Conservation (phyloP, 345 rosid species). For the Heritiera fomes region DNA sequence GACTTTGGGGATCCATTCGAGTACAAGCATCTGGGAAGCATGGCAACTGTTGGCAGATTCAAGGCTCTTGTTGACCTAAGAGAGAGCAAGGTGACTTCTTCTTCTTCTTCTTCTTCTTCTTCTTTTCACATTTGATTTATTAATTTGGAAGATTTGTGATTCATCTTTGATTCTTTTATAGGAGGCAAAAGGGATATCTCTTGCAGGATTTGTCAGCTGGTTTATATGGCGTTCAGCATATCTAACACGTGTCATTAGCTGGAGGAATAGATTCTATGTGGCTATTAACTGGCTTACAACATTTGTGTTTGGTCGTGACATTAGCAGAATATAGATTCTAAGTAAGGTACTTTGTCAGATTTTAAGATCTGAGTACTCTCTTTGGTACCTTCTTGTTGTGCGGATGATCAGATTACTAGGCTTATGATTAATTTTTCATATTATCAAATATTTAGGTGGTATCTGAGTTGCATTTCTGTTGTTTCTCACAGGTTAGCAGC, state of each 20-base stretch:
- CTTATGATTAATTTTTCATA: not conserved
- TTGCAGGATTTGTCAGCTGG: slow-evolving; percentile 86
- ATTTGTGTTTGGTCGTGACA: slow-evolving; percentile 83
- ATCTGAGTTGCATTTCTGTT: not conserved
- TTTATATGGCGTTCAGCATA: slow-evolving; percentile 98
- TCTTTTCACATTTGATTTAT: slow-evolving; percentile 8
- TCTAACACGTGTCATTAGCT: slow-evolving; percentile 89
- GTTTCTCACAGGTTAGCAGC: not conserved
- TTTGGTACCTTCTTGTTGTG: not conserved
- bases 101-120: too few relatives aligned
- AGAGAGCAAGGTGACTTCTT: slow-evolving; percentile 69
- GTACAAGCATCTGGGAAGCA: slow-evolving; percentile 92
- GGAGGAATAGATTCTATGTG: slow-evolving; percentile 91
- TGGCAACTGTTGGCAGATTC: slow-evolving; percentile 91
- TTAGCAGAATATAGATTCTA: slow-evolving; percentile 56
- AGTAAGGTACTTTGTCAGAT: slow-evolving; percentile 4
- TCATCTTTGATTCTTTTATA: slow-evolving; percentile 35
- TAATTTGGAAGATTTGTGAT: slow-evolving; percentile 16
- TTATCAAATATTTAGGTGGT: not conserved
- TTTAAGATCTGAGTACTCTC: not conserved
- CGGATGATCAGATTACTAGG: not conserved
- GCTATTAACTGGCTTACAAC: slow-evolving; percentile 92
- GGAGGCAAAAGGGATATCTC: slow-evolving; percentile 75
- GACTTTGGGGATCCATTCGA: slow-evolving; percentile 73
- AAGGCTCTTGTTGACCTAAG: slow-evolving; percentile 94